Conservation (phyloP, 2,329 filamentous ascomycete genomes). For the Aspergillus sp. region DNA sequence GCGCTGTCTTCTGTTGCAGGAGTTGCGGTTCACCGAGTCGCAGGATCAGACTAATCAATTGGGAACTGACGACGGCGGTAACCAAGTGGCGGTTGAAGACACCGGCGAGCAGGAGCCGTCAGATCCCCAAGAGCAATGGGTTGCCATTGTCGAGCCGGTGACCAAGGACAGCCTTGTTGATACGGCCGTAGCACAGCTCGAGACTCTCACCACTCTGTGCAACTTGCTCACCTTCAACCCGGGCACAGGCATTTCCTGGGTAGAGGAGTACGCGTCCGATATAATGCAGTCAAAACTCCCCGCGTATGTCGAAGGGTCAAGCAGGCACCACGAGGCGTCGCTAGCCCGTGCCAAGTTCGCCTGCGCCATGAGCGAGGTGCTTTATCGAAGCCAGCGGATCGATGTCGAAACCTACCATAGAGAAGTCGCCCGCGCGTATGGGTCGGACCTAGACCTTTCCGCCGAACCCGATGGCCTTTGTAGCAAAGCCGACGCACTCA, state of each 20-base stretch:
- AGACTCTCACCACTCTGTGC: constrained; percentile 44
- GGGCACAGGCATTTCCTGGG: constrained; percentile 43
- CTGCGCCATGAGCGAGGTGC: constrained; percentile 46
- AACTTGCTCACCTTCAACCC: constrained; percentile 38
- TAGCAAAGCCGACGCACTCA: constrained; percentile 48
- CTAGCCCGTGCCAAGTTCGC: constrained; percentile 50
- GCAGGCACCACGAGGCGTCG: constrained; percentile 42
- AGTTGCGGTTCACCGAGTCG: constrained; percentile 39
- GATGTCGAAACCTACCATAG: constrained; percentile 45
- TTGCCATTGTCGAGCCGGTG: constrained; percentile 56
- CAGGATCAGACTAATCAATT: constrained; percentile 35
- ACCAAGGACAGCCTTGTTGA: constrained; percentile 58
- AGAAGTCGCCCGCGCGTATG: constrained; percentile 34
- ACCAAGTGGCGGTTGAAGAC: constrained; percentile 6
- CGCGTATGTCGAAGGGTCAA: constrained; percentile 39
- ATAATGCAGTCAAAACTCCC: constrained; percentile 47
- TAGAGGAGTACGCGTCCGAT: constrained; percentile 47
- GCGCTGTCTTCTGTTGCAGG: constrained; percentile 45
- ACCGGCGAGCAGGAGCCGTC: constrained; percentile 11
- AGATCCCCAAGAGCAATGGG: constrained; percentile 49
- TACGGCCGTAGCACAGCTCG: constrained; percentile 56
- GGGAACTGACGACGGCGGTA: constrained; percentile 16
- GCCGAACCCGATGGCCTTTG: constrained; percentile 42
- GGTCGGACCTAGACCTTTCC: constrained; percentile 30
- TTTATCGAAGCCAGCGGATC: constrained; percentile 44